Base-by-base conservation (phyloP, 2,329 filamentous ascomycete genomes). In the Nigrograna mackinnonii region DNA sequence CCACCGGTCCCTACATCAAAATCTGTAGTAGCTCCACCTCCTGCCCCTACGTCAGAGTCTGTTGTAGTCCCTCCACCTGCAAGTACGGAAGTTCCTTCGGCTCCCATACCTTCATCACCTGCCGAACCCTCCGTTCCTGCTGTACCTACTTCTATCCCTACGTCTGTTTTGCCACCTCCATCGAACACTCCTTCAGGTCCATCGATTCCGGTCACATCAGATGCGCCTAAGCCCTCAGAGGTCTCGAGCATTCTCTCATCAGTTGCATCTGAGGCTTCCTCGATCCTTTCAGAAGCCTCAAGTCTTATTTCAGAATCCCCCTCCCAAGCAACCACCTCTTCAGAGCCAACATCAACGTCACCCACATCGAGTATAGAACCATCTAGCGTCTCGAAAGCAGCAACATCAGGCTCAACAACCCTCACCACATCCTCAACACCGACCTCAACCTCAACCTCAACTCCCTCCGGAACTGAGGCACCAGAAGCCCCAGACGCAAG, bases 401-500 rank as follows among this genome's bases (percentile, higher is more conserved):
- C 48, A 5, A 50, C 55, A 12, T 50, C 50, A 11, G 13, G 12
- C 12, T 34, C 31, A 12, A 18, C 28, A 9, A 13, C 9, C 34
- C 18, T 18, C 36, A 37, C 48, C 9, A 43, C 35, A 16, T 45
- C 50, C 34, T 53, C 52, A 3, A 46, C 47, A 12, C 47, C 51
- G 18, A 55, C 51, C 4, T 44, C 44, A 2, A 30, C 49, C 19
- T 38, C 48, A 6, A 31, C 49, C n/a, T 19, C 43, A 19, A 33
- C 21, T 21, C 42, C 52, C 11, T 46, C 52, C 6, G 28, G 43
- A 7, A 60, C 57, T 1, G 52, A 41, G 1, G 52, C 55, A 17
- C 61, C 62, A 12, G 58, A 55, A 26, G 61, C 62, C n/a, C 62
- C 62, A 4, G 58, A 50, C 20, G 53, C 52, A 11, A 48, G 45